Conservation (phyloP, 1,284 basidiomycete species). For the Heliocybe sulcata region DNA sequence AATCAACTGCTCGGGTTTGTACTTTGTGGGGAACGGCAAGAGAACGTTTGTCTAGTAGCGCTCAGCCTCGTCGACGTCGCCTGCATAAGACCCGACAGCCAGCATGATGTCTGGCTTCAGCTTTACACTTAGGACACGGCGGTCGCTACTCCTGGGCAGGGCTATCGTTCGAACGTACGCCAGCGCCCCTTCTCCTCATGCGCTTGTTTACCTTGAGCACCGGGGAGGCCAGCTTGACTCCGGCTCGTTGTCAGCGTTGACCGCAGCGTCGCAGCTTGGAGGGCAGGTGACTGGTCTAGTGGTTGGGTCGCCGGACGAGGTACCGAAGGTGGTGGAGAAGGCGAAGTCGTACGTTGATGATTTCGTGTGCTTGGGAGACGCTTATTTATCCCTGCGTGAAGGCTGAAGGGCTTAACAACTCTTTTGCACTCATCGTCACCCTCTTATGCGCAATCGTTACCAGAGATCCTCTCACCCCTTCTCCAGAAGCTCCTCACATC, state of each 20-base stretch:
- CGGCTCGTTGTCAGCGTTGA: constrained; percentile 83
- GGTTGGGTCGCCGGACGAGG: constrained; percentile 67
- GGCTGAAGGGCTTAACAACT: constrained; percentile 38
- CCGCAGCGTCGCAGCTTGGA: constrained; percentile 82
- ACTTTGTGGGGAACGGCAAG: no score
- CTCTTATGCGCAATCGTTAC: constrained; percentile 39
- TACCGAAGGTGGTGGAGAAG: constrained; percentile 64
- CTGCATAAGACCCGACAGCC: background rate
- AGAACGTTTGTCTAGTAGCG: no score
- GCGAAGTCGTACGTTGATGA: constrained; percentile 67
- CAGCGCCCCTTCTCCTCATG: constrained; percentile 50
- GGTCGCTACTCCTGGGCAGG: constrained; percentile 17
- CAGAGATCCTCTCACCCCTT: constrained; percentile 36
- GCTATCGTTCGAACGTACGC: constrained; percentile 43
- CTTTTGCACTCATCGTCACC: constrained; percentile 35
- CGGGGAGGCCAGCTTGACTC: constrained; percentile 78
- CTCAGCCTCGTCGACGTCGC: no score
- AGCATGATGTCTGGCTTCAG: background rate
- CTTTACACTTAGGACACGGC: constrained; percentile 27
- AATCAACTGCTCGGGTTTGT: no score
- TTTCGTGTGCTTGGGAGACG: background rate
- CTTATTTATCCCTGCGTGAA: constrained; percentile 12
- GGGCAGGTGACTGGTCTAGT: constrained; percentile 87
- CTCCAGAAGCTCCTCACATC: constrained; percentile 31
- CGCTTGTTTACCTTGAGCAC: constrained; percentile 88